Evolutionary conservation across 225 moss, liverwort and hornwort genomes (phyloP).

Genomic region (Takakia lepidozioides): DNA sequence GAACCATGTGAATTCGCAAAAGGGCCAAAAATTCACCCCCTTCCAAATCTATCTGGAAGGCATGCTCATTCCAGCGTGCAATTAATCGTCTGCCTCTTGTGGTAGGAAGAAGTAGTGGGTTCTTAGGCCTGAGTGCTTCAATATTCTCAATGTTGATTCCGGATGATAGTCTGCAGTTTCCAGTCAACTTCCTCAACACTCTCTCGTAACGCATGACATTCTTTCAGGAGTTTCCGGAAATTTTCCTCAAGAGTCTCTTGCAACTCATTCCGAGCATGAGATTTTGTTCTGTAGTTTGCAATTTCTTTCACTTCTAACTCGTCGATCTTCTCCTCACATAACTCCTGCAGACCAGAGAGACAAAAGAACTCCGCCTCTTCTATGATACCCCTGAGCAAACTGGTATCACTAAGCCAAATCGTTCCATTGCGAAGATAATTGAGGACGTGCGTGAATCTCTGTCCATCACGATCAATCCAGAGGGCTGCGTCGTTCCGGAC

Average conservation of each 20-base stretch:
- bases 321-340: slow-evolving; percentile 42
- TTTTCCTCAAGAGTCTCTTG: slow-evolving; percentile 20
- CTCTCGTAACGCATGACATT: too few relatives aligned
- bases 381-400: slow-evolving; percentile 30
- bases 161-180: too few relatives aligned
- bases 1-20: too few relatives aligned
- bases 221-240: slow-evolving; percentile 4
- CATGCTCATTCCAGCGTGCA: slow-evolving; percentile 40
- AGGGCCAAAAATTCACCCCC: too few relatives aligned
- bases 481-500: slow-evolving; percentile 28
- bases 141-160: too few relatives aligned
- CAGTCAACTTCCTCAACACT: too few relatives aligned
- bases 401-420: slow-evolving; percentile 27
- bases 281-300: slow-evolving; percentile 10
- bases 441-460: slow-evolving; percentile 38
- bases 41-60: slow-evolving; percentile 46
- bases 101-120: slow-evolving; percentile 16
- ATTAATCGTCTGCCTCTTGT: slow-evolving; percentile 15
- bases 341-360: slow-evolving; percentile 27
- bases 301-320: slow-evolving; percentile 19
- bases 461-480: slow-evolving; percentile 52
- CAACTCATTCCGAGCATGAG: too few relatives aligned
- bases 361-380: slow-evolving; percentile 57
- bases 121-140: too few relatives aligned
- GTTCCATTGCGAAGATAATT: slow-evolving; percentile 53